Base-by-base conservation (phyloP, 164 flowering plant genomes). In the Vitis amurensis region DNA sequence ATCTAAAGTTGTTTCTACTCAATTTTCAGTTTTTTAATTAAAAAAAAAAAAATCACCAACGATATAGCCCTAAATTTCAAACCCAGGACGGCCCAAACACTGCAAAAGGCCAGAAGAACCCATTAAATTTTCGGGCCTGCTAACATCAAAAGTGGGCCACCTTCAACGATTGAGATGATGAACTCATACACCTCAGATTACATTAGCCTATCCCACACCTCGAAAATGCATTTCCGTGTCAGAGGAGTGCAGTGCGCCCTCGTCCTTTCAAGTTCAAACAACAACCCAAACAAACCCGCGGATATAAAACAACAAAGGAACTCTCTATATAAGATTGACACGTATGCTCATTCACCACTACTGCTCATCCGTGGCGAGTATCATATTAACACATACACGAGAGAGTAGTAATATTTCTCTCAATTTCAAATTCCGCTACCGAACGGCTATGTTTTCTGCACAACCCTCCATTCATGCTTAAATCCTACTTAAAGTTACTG, bases 361-460 rank as follows among this genome's bases (percentile, higher is more conserved):
- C 50, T 57, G 58, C 66, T 64, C 23, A 56, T 59, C 6, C 29
- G 58, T 62, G 56, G 74, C 59, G 59, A 66, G 72, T 58, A 58
- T 59, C 6, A 9, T 16, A 0, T 17, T 50, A 12, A 2, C 57
- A 47, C 50, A 37, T 56, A 75, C 37, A 3, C 17, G 56, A 2
- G 65, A 59, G 58, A 14, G 55, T 71, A 47, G 16, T 15, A 14
- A 2, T 57, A 9, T 4, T 11, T 8, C 58, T 19, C 37, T 51
- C 58, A 23, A 8, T 31, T 70, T 62, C 53, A 31, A 70, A 70
- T 50, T 61, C 51, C 66, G 37, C 49, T 27, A 10, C 13, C 48
- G 56, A 74, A 71, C 81, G 81, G 77, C 77, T 77, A 72, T 31
- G 49, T 27, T 48, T 14, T 57, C 53, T 56, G 76, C 80, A 69